Base-by-base conservation (phyloP, 2,329 filamentous ascomycete genomes). In the Penicillium sp. region DNA sequence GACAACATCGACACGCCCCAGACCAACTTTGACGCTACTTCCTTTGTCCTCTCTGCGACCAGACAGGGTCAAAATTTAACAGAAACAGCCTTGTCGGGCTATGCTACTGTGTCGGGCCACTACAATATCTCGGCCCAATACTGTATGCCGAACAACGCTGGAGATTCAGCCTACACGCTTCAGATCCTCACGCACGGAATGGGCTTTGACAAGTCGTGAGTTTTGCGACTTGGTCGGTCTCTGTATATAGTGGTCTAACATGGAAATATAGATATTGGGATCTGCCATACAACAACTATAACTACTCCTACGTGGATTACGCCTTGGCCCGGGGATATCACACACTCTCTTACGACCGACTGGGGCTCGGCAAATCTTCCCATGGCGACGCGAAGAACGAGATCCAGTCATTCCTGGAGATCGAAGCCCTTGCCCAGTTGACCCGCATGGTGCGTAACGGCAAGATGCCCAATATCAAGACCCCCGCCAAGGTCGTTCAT, bases 141-240 rank as follows among this genome's bases (percentile, higher is more conserved):
- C 46, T 60, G 58, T 32, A 39, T 54, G 49, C 52, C 58, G 9
- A 47, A 52, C 16, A 55, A 35, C 2, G 25, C 39, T 4, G 31
- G 21, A 21, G 34, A 27, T 31, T 39, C 41, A 10, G 34, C 25
- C 16, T 32, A 50, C 32, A 50, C 50, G 3, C 31, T 76, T n/a
- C 73, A 75, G 57, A 69, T 77, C 49, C 64, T 73, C 18, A 75
- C 71, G 9, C 73, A 75, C 55, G 72, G 74, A 25, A 66, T 72
- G 38, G 65, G 65, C 21, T 73, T 71, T 58, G 70, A 74, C 52
- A 66, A 64, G 41, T 54, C 50, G 59, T 65, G 45, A 46, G 59
- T 50, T n/a, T n/a, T 2, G 10, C 27, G 21, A 12, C 2, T 4
- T 49, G 13, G 12, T 8, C 18, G 21, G 3, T 46, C 29, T 35